Percentiles rank a stretch among this genome's conserved stretches.
Evolutionary conservation across 805 yeast species (phyloP).

Genomic region (Metschnikowia drakensbergensis): DNA sequence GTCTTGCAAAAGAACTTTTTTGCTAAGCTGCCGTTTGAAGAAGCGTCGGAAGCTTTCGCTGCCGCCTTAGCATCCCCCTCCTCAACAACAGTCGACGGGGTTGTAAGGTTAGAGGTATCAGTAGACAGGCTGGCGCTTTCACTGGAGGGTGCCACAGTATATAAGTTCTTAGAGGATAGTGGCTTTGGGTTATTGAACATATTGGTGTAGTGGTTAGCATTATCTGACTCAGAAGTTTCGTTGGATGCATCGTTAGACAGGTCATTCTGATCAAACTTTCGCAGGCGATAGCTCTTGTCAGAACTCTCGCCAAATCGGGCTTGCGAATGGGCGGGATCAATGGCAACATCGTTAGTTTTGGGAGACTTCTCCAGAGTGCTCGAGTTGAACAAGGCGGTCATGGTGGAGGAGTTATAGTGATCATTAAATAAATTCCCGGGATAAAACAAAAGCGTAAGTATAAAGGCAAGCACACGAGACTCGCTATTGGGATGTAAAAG

Average conservation of each 20-base stretch:
- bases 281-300: slow-evolving; percentile 6
- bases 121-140: not conserved
- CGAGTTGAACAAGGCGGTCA: not conserved
- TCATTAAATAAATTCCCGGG: slow-evolving; percentile 1
- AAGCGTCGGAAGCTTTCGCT: slow-evolving; percentile 1
- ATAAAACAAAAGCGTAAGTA: not conserved
- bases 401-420: not conserved
- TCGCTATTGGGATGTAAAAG: not conserved
- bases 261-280: slow-evolving; percentile 14
- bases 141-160: not conserved
- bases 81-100: slow-evolving; percentile 10
- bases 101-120: slow-evolving; percentile 1
- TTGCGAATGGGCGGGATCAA: not conserved
- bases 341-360: not conserved
- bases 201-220: not conserved
- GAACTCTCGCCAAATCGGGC: not conserved
- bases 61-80: slow-evolving; percentile 4
- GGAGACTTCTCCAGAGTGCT: not conserved
- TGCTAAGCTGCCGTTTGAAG: slow-evolving; percentile 8
- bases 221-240: slow-evolving; percentile 20
- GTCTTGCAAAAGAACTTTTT: slow-evolving; percentile 50
- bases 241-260: slow-evolving; percentile 20
- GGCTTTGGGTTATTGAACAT: slow-evolving; percentile 4
- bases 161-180: slow-evolving; percentile 5
- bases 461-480: not conserved